Evolutionary conservation across 192 early-diverging fungal genomes (phyloP).

Genomic region (Umbelopsis ramanniana): DNA sequence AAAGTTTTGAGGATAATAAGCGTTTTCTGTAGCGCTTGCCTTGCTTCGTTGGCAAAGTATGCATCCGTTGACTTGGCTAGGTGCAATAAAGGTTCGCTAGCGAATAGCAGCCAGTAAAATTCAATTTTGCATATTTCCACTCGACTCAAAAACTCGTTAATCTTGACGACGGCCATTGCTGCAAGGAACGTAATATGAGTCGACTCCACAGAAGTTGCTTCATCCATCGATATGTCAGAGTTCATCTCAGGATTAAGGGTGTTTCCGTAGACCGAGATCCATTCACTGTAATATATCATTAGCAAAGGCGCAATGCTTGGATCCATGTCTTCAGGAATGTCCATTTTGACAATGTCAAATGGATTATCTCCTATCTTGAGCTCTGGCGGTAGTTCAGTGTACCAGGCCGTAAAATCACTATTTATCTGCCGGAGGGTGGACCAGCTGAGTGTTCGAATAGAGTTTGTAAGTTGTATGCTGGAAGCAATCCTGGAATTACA

Average conservation of each 20-base stretch:
- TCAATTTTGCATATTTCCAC: not conserved
- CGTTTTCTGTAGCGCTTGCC: not conserved
- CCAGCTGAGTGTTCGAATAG: not conserved
- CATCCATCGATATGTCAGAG: not conserved
- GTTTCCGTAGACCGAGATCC: not conserved
- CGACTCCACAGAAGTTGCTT: not conserved
- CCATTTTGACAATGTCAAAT: not conserved
- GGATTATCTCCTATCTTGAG: slow-evolving; percentile 8
- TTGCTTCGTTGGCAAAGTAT: not conserved
- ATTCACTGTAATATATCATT: not conserved
- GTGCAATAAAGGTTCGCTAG: not conserved
- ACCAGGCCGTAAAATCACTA: not conserved
- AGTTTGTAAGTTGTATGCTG: not conserved
- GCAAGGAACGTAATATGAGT: not conserved
- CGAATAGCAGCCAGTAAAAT: slow-evolving; percentile 8
- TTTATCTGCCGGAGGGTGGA: not conserved
- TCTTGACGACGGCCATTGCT: not conserved
- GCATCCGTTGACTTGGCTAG: not conserved
- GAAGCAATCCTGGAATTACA: not conserved
- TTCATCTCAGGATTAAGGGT: not conserved
- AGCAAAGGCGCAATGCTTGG: not conserved
- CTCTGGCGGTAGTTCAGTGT: not conserved
- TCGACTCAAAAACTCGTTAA: not conserved
- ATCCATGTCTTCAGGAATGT: not conserved
- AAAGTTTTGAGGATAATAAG: not conserved